These are phyloP conservation scores for Mortierella sp. DNA, from an alignment of 371 early-diverging fungal species.

Conservation along the genomic window DNA sequence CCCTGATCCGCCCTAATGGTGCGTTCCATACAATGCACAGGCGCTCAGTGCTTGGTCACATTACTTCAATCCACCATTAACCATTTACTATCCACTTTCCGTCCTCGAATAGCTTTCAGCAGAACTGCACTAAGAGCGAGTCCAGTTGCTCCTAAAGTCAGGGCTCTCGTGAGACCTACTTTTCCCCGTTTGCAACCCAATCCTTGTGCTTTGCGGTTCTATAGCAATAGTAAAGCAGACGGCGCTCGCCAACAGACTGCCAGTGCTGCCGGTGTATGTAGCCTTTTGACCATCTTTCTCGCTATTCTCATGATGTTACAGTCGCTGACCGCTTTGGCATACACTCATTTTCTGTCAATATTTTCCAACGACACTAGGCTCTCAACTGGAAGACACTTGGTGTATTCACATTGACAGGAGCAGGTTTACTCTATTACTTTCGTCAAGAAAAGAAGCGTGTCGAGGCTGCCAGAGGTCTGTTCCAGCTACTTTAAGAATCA, in stretches of 20 bases:
- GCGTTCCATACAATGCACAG: not conserved
- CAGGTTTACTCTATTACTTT: conserved; percentile 73
- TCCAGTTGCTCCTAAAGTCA: not conserved
- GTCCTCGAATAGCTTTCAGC: conserved; percentile 9
- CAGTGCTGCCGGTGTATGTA: conserved; percentile 41
- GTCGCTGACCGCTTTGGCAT: too few relatives aligned
- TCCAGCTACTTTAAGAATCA: not conserved
- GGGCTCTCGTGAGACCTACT: not conserved
- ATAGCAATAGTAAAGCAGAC: conserved; percentile 23
- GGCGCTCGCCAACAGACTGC: conserved; percentile 42
- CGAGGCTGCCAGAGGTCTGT: conserved; percentile 59
- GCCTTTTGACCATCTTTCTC: not conserved
- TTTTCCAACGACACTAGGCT: conserved; percentile 19
- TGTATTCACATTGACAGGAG: conserved; percentile 71
- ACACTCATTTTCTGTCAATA: not conserved
- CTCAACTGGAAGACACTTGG: conserved; percentile 58
- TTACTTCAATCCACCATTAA: not conserved
- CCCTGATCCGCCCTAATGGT: conserved; percentile 26
- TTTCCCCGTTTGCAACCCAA: conserved; percentile 6
- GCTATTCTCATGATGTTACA: not conserved
- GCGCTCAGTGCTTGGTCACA: not conserved
- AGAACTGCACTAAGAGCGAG: not conserved
- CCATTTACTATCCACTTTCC: not conserved
- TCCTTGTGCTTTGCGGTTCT: conserved; percentile 11
- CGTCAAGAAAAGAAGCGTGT: conserved; percentile 73